These are phyloP conservation scores for Alternaria novae-zelandiae DNA, from an alignment of 2,329 filamentous ascomycete species.

Conservation along the genomic window DNA sequence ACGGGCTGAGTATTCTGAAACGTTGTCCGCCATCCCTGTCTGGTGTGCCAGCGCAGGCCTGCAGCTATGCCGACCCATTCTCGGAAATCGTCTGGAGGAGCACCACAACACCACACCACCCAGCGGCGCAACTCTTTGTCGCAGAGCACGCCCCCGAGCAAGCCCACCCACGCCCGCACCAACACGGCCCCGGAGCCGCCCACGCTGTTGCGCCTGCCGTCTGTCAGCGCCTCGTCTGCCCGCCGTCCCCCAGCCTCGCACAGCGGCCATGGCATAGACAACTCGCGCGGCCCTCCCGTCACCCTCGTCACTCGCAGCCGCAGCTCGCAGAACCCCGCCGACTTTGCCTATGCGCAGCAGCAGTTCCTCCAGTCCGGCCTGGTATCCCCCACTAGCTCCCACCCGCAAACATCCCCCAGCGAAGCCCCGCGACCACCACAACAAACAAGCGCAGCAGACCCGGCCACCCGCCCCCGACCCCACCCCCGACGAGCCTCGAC, in stretches of 20 bases:
- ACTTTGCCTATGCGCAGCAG: constrained; percentile 38
- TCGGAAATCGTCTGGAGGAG: constrained; percentile 21
- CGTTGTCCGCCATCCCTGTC: constrained; percentile 24
- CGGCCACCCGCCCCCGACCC: background rate
- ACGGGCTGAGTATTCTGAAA: constrained; percentile 24
- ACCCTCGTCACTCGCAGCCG: constrained; percentile 53
- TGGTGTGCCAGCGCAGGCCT: constrained; percentile 25
- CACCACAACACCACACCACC: constrained; percentile 12
- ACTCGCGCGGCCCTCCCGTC: constrained; percentile 57
- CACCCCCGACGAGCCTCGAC: constrained; percentile 27
- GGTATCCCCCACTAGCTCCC: constrained; percentile 31
- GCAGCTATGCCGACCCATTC: constrained; percentile 26
- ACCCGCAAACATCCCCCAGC: constrained; percentile 10
- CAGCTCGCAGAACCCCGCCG: constrained; percentile 32
- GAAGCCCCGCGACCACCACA: constrained; percentile 20
- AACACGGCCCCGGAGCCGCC: constrained; percentile 32
- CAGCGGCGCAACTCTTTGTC: constrained; percentile 9
- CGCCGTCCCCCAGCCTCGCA: constrained; percentile 56
- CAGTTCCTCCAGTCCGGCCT: constrained; percentile 31
- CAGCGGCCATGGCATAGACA: constrained; percentile 59
- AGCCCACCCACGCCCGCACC: constrained; percentile 29
- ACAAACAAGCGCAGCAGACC: background rate
- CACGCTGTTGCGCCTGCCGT: constrained; percentile 42
- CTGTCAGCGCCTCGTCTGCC: constrained; percentile 30
- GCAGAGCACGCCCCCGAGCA: constrained; percentile 19